Base-by-base conservation (phyloP, 305 asterid genomes). In the Petunia hybrid region DNA sequence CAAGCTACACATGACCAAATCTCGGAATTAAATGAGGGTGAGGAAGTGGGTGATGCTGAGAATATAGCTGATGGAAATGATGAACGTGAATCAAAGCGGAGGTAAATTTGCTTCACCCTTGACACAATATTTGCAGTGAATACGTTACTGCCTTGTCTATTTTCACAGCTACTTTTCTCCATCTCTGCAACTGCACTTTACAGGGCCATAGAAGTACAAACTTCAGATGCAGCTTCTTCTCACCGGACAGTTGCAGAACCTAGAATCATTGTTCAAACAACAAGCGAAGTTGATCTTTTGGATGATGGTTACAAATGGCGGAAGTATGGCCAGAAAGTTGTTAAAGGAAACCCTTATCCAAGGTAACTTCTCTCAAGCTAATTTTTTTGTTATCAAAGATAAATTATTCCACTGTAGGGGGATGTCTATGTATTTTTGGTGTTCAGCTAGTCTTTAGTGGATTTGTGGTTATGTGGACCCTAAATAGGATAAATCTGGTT, bases 221-320 rank as follows among this genome's bases (percentile, higher is more conserved):
- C 84, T 82, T 82, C 92, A 35, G 96, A 91, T 82, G 89, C 86
- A 79, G 89, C 90, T 84, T 46, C 57, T 51, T 86, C 92, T 9
- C 96, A 89, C 83, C 90, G 91, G 63, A 89, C 92, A 3, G 95
- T 92, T 64, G 87, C 92, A 48, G 98, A 92, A 86, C 97, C 98
- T 39, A 85, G 97, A 87, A 91, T 94, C 86, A 87, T 94, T 59
- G 95, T 94, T 82, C 97, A 94, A 87, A 92, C 97, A 1, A 91
- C 97, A 10, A 92, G 98, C 64, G 95, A 94, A 86, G 93, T 94
- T 74, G 98, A 94, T 86, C 90, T 94, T 80, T 82, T 94, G 78
- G 98, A 92, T 82, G 98, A 94, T 82, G 98, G 98, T 77, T 94
- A 92, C 76, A 90, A 92, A 87, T 92, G 98, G 97, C 89, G 97